Conservation (phyloP, 2,329 filamentous ascomycete genomes). For the Pochonia chlamydosporia region DNA sequence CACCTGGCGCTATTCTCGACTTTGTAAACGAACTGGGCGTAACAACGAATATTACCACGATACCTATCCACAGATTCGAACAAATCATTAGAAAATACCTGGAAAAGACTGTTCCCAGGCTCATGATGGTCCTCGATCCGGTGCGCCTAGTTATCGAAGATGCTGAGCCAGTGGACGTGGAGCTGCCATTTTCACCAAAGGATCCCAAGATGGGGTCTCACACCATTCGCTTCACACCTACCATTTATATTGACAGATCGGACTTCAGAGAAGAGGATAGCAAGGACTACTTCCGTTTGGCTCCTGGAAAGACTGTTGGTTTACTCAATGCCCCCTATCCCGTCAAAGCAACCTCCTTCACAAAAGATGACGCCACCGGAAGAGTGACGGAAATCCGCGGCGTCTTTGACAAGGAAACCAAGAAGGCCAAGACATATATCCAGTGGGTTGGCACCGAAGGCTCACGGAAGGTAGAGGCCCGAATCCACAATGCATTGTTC, state of each 20-base stretch:
- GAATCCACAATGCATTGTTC: constrained; percentile 79
- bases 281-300: constrained; percentile 73
- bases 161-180: constrained; percentile 54
- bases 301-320: constrained; percentile 71
- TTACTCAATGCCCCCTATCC: constrained; percentile 67
- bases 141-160: constrained; percentile 78
- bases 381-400: constrained; percentile 60
- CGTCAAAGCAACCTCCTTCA: constrained; percentile 64
- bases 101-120: constrained; percentile 77
- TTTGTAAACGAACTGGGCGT: constrained; percentile 92
- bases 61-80: constrained; percentile 79
- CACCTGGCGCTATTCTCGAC: constrained; percentile 79
- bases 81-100: constrained; percentile 80
- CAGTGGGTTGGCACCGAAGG: constrained; percentile 76
- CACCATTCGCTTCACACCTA: constrained; percentile 61
- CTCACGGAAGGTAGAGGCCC: constrained; percentile 64
- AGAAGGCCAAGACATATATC: constrained; percentile 75
- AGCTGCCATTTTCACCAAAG: constrained; percentile 79
- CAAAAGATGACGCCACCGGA: constrained; percentile 59
- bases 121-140: constrained; percentile 87
- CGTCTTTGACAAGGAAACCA: constrained; percentile 62
- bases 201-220: constrained; percentile 61
- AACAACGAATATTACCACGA: constrained; percentile 73
- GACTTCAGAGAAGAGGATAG: constrained; percentile 74
- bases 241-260: constrained; percentile 76